Base-by-base conservation (phyloP, 495 filamentous ascomycete species). In the Lepidopterella palustris region DNA sequence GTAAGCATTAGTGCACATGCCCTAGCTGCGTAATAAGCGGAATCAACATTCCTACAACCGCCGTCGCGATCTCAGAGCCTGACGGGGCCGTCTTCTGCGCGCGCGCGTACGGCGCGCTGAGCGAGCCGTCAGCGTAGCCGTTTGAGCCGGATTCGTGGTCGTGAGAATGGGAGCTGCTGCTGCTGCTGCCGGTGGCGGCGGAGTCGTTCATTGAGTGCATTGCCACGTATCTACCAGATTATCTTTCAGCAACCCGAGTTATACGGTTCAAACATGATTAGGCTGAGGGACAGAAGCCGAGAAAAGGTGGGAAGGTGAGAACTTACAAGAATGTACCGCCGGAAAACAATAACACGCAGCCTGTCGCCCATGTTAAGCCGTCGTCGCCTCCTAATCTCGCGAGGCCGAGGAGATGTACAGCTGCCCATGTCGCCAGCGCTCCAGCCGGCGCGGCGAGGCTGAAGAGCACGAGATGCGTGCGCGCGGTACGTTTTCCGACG, bases 141-240 rank as follows among this genome's bases (percentile, higher is more conserved):
- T 89, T 91, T 25, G 71, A 68, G 29, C 71, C 70, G 6, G 70
- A 68, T 47, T 82, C 80, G 11, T 84, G 62, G 11, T 80, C 57
- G 68, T 81, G 63, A 3, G 21, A 47, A 56, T 68, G 39, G n/a
- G n/a, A n/a, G n/a, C n/a, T n/a, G n/a, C n/a, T n/a, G n/a, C n/a
- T n/a, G n/a, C n/a, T n/a, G 50, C 76, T 62, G 62, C 73, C 58
- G 48, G 83, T 82, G 45, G 86, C 84, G 66, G 47, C 47, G 47
- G 47, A 50, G 18, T 95, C 90, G 69, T 92, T 89, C 90, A 97
- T 96, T 2, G 91, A 90, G 69, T 98, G 93, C 92, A 97, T 95
- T 1, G 93, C 95, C 26, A 98, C 93, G 68, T 98, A 97, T 69
- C 91, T n/a, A n/a, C n/a, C n/a, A n/a, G n/a, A n/a, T n/a, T n/a